Conservation (phyloP, 108 stramenopile genomes). For the Licmophora abbreviata region DNA sequence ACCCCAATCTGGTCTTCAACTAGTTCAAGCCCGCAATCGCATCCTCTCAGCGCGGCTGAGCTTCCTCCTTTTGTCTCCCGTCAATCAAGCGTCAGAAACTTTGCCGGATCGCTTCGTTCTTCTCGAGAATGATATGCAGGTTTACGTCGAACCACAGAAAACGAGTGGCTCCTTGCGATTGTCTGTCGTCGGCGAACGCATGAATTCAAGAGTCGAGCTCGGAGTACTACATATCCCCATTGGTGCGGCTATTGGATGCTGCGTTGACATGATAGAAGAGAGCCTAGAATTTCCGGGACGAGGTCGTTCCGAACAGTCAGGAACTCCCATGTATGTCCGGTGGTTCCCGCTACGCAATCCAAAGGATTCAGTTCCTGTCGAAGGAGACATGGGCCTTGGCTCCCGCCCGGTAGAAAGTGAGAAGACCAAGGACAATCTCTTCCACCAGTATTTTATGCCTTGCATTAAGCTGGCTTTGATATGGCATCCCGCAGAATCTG, state of each 20-base stretch:
- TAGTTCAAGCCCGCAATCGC: too few species aligned
- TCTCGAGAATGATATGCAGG: constrained; percentile 45
- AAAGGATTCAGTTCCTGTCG: constrained; percentile 40
- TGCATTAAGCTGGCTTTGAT: constrained; percentile 63
- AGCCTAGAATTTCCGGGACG: constrained; percentile 12
- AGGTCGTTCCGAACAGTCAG: neutral
- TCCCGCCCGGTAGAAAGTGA: constrained; percentile 52
- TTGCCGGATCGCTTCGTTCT: too few species aligned
- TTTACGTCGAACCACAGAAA: constrained; percentile 73
- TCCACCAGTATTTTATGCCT: constrained; percentile 54
- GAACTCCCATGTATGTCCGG: constrained; percentile 36
- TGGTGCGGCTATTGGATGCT: constrained; percentile 56
- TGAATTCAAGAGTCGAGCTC: constrained; percentile 59
- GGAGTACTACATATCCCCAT: constrained; percentile 72
- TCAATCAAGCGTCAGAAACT: too few species aligned
- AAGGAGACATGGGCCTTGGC: constrained; percentile 70
- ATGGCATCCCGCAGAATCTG: constrained; percentile 25
- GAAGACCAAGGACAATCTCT: constrained; percentile 48
- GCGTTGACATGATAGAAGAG: constrained; percentile 50
- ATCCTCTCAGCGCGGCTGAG: too few species aligned
- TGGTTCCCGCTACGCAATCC: constrained; percentile 80
- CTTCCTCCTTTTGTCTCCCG: too few species aligned
- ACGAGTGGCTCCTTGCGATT: constrained; percentile 71
- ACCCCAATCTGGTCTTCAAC: constrained; percentile 56
- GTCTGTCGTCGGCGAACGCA: constrained; percentile 61